Conservation (phyloP, 352 stramenopile genomes). For the Pythium dissotocum region DNA sequence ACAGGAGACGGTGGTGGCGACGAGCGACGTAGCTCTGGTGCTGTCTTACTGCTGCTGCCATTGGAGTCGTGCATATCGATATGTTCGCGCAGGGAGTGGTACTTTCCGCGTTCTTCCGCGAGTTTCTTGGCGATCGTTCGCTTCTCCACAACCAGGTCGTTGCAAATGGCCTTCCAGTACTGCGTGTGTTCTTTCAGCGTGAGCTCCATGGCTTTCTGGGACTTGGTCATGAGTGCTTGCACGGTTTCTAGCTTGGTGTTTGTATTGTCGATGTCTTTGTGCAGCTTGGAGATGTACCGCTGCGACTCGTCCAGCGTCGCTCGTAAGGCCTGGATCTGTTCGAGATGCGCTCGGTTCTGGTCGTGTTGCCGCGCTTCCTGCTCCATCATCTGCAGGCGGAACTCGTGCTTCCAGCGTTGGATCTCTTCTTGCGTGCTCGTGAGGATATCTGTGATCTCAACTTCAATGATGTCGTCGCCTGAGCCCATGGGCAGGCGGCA, state of each 20-base stretch:
- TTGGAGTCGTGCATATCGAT: slow-evolving; percentile 23
- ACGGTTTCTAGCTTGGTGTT: slow-evolving; percentile 26
- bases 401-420: slow-evolving; percentile 31
- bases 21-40: neutral
- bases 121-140: slow-evolving; percentile 24
- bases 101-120: slow-evolving; percentile 28
- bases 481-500: slow-evolving; percentile 4
- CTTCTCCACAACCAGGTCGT: slow-evolving; percentile 31
- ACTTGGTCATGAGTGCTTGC: slow-evolving; percentile 21
- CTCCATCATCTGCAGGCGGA: slow-evolving; percentile 31
- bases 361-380: slow-evolving; percentile 28
- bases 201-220: slow-evolving; percentile 29
- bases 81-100: slow-evolving; percentile 29
- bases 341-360: slow-evolving; percentile 23
- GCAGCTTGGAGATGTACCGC: slow-evolving; percentile 20
- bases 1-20: slow-evolving; percentile 5
- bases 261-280: slow-evolving; percentile 23
- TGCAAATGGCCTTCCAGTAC: slow-evolving; percentile 33
- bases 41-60: slow-evolving; percentile 3
- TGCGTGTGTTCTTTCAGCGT: slow-evolving; percentile 29
- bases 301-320: slow-evolving; percentile 24
- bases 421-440: slow-evolving; percentile 28
- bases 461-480: slow-evolving; percentile 29
- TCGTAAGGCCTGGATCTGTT: slow-evolving; percentile 26
- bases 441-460: slow-evolving; percentile 30